Evolutionary conservation across 192 early-diverging fungal genomes (phyloP).

Genomic region (Coemansia sp.): DNA sequence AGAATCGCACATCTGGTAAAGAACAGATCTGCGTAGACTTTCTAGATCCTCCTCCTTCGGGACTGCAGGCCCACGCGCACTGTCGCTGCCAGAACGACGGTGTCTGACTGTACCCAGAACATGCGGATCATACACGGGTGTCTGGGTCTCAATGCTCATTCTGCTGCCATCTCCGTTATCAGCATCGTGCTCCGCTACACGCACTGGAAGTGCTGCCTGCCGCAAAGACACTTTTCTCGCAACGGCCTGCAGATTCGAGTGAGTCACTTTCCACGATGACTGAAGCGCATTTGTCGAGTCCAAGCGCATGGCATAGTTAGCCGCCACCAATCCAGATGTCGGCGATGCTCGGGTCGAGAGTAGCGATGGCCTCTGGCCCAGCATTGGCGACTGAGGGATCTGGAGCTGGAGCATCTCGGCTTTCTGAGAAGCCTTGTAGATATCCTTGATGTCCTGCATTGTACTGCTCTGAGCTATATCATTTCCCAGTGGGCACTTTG

Average conservation of each 20-base stretch:
- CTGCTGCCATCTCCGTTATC: not conserved
- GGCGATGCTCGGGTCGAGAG: conserved; percentile 13
- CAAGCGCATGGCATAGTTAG: conserved; percentile 9
- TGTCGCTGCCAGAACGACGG: conserved; percentile 44
- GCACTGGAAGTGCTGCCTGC: not conserved
- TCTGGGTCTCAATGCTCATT: not conserved
- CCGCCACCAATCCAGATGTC: conserved; percentile 2
- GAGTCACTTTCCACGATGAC: conserved; percentile 37
- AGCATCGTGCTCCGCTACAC: not conserved
- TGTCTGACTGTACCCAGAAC: conserved; percentile 8
- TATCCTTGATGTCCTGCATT: conserved; percentile 17
- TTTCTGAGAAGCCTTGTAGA: conserved; percentile 3
- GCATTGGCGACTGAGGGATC: conserved; percentile 14
- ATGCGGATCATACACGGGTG: not conserved
- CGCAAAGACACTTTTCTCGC: conserved; percentile 9
- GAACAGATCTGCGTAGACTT: conserved; percentile 26
- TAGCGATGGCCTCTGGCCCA: not conserved
- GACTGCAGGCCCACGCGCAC: conserved; percentile 5
- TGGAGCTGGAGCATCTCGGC: not conserved
- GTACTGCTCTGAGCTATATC: conserved; percentile 18
- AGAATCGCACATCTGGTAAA: conserved; percentile 34
- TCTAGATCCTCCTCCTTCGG: conserved; percentile 34
- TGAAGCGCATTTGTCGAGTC: conserved; percentile 15
- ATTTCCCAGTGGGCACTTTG: conserved; percentile 17
- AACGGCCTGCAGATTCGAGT: conserved; percentile 23